Percentiles rank a stretch among this genome's conserved stretches.
These are phyloP conservation scores for Rubroshorea leprosula DNA, from an alignment of 345 rosid species.

Conservation along the genomic window DNA sequence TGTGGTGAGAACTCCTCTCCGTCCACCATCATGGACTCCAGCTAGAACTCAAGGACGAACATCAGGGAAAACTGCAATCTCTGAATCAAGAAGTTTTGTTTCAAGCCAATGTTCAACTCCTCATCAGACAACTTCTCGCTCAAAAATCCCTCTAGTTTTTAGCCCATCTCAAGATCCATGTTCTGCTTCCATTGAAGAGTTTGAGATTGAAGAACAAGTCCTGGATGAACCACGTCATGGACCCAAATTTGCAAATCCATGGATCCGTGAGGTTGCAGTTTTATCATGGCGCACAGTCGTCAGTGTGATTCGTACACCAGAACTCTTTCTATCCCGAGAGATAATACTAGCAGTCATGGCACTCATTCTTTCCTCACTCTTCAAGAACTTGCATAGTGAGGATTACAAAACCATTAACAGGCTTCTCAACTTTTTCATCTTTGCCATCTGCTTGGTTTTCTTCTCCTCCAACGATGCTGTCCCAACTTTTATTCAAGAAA, in stretches of 20 bases:
- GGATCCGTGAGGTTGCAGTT: slow-evolving; percentile 53
- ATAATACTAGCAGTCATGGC: slow-evolving; percentile 57
- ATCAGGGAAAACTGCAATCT: slow-evolving; percentile 30
- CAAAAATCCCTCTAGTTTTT: slow-evolving; percentile 26
- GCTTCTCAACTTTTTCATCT: slow-evolving; percentile 63
- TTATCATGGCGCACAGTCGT: slow-evolving; percentile 47
- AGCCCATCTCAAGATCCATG: slow-evolving; percentile 24
- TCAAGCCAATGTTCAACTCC: slow-evolving; percentile 30
- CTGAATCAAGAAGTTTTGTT: slow-evolving; percentile 18
- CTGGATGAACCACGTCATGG: slow-evolving; percentile 43
- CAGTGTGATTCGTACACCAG: slow-evolving; percentile 53
- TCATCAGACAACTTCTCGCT: slow-evolving; percentile 20
- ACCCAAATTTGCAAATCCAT: slow-evolving; percentile 56
- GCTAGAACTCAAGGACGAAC: slow-evolving; percentile 47
- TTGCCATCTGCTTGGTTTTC: slow-evolving; percentile 50
- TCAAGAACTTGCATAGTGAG: slow-evolving; percentile 23
- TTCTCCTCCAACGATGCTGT: slow-evolving; percentile 72
- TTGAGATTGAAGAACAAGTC: slow-evolving; percentile 25
- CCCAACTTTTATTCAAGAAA: slow-evolving; percentile 63
- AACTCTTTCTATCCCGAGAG: slow-evolving; percentile 52
- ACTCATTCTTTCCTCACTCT: slow-evolving; percentile 53
- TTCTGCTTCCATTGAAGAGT: slow-evolving; percentile 32
- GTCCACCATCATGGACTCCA: slow-evolving; percentile 55
- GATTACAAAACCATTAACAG: slow-evolving; percentile 34
- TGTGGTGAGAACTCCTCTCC: slow-evolving; percentile 43